Base-by-base conservation (phyloP, 2,329 filamentous ascomycete species). In the Hymenoscyphus albidus region DNA sequence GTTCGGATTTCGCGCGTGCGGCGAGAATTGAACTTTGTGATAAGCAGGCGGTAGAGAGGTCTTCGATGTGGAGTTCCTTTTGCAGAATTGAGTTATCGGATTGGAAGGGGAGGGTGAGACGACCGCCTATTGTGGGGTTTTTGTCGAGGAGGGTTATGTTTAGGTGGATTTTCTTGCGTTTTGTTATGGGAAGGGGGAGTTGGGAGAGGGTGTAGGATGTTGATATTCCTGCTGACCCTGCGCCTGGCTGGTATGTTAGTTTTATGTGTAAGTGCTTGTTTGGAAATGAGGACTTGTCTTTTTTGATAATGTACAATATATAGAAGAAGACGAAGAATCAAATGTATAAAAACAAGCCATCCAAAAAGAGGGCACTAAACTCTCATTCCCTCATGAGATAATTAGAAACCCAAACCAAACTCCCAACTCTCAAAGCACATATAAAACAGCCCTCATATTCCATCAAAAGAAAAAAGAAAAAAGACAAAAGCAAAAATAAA, bases 81-180 rank as follows among this genome's bases (percentile, higher is more conserved):
- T 12, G 14, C 3, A 58, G 54, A 2, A n/a, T 55, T 27, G 32
- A n/a, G 40, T 16, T 31, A 7, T 5, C 6, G 39, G 1, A n/a
- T 13, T 42, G 10, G 22, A 10, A 32, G 6, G 65, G 59, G 14
- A 62, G 22, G 18, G 44, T 27, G 31, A 68, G 58, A 16, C 67
- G 42, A 16, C 67, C 67, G 22, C 67, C 67, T n/a, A 68, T 40
- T 2, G 14, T 13, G 13, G 58, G 1, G 38, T 58, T 62, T 6
- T 61, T 48, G n/a, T 68, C 64, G 31, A 67, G 62, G 40, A 68
- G 16, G 1, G 65, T 65, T 16, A 68, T 60, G 39, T 62, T 22
- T 48, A 67, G 39, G 16, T 58, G 40, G 22, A 58, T 16, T n/a
- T 64, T 38, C 16, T 44, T 56, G 16, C 9, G 40, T 13, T 59